These are phyloP conservation scores for Starmerella floricola DNA, from an alignment of 805 yeast genomes.

Conservation along the genomic window DNA sequence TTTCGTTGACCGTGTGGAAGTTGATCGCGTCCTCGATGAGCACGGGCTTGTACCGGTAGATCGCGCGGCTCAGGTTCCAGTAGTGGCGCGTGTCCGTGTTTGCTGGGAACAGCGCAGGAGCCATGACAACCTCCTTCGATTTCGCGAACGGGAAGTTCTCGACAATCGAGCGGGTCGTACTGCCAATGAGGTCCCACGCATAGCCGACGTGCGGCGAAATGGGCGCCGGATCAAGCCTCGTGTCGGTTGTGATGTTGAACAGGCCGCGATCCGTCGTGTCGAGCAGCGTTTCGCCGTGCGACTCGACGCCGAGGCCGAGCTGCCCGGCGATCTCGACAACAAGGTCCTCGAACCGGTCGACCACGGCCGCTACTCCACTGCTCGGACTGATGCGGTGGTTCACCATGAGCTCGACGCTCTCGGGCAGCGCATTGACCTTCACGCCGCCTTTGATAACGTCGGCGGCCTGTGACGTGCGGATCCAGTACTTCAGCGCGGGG, in stretches of 20 bases:
- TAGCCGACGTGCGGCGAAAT: slow-evolving; percentile 35
- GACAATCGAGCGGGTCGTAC: slow-evolving; percentile 45
- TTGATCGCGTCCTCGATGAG: slow-evolving; percentile 29
- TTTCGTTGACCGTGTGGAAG: slow-evolving; percentile 53
- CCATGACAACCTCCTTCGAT: slow-evolving; percentile 31
- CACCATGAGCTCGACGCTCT: slow-evolving; percentile 39
- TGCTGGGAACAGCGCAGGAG: slow-evolving; percentile 53
- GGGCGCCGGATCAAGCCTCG: slow-evolving; percentile 41
- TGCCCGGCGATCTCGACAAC: slow-evolving; percentile 36
- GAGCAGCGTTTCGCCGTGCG: slow-evolving; percentile 25
- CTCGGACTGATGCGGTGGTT: slow-evolving; percentile 59
- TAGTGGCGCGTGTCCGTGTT: slow-evolving; percentile 60
- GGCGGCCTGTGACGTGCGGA: slow-evolving; percentile 55
- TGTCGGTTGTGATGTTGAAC: slow-evolving; percentile 30
- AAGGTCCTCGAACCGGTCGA: slow-evolving; percentile 27
- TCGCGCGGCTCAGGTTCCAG: slow-evolving; percentile 49
- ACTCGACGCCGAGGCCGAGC: slow-evolving; percentile 39
- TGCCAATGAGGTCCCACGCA: slow-evolving; percentile 47
- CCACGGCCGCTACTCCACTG: slow-evolving; percentile 36
- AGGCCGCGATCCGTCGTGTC: slow-evolving; percentile 30
- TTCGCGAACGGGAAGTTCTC: slow-evolving; percentile 11
- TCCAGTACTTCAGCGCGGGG: slow-evolving; percentile 30
- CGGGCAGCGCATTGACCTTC: slow-evolving; percentile 69
- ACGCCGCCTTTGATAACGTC: slow-evolving; percentile 62
- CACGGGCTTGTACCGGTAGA: slow-evolving; percentile 50